phyloP scores from a whole-genome alignment of 2,329 filamentous ascomycete genomes.

The Diaporthe sp. region DNA sequence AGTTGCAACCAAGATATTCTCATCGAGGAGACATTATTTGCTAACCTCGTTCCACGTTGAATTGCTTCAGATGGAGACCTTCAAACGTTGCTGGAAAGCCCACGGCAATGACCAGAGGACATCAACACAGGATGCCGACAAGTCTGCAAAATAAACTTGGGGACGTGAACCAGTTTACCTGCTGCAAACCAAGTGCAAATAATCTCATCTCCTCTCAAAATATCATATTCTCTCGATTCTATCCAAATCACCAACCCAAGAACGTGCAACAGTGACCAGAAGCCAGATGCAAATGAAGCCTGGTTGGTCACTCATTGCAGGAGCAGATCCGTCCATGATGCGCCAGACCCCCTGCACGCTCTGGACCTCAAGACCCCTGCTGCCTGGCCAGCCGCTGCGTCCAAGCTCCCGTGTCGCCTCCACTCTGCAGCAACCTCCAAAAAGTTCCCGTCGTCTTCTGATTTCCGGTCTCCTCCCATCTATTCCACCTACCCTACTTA shows the following conservation, averaged over 20 bases:
- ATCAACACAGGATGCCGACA: constrained; percentile 75
- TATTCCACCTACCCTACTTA: neutral
- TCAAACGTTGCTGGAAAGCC: constrained; percentile 91
- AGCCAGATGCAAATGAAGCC: neutral
- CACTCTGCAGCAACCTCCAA: neutral
- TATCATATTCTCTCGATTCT: neutral
- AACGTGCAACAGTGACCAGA: neutral
- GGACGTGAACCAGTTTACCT: neutral
- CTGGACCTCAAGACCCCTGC: constrained; percentile 2
- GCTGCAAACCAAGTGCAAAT: neutral
- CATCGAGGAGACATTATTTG: neutral
- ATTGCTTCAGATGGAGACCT: constrained; percentile 83
- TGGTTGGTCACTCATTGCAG: neutral
- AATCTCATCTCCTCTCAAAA: neutral
- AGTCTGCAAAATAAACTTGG: constrained; percentile 19
- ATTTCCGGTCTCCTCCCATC: too few species aligned
- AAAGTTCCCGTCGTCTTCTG: neutral
- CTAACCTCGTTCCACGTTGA: constrained; percentile 29
- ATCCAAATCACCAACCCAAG: neutral
- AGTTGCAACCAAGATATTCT: constrained; percentile 51
- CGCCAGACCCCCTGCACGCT: neutral
- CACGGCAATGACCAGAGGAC: constrained; percentile 91
- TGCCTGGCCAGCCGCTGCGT: neutral
- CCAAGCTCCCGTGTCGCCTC: constrained; percentile 24
- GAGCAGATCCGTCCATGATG: neutral